Evolutionary conservation across 1,284 basidiomycete genomes (phyloP), one percentile per base, ranked within the genome.

Genomic region (Peniophora sp.): DNA sequence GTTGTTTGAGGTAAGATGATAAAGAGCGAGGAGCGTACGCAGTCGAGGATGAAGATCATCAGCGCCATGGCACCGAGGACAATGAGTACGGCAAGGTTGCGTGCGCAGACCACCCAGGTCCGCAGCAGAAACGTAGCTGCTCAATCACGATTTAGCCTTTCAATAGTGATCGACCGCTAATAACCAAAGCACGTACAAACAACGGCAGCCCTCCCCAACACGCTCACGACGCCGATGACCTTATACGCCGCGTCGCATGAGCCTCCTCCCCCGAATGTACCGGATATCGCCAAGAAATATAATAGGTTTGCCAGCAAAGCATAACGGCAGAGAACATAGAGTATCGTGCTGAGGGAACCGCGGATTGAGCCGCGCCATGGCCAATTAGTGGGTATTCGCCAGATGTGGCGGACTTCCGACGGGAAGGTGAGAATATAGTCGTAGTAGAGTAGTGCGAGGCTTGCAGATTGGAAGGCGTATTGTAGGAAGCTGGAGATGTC

Each of bases 201-300:
- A 10, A 71, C 58, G 2, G 65, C 62, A 11, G 59, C 55, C 12
- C 67, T 56, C 2, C 66, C 68, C 12, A 67, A 45, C 6, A 68
- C 60, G 48, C 67, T 65, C n/a, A 67, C 48, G 20, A 56, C 60
- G 3, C 58, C 60, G 27, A 62, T 57, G 27, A 67, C 54, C 46
- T 63, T 61, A 52, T 68, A 67, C 52, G 63, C 62, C 0, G 52
- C 52, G 47, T 68, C 56, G 54, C 67, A 69, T 49, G 67, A 66
- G 12, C 27, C 27, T 12, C 27, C 27, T 8, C 18, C 37, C 6
- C 37, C 18, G 47, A 42, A 9, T 51, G 58, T 51, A 11, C 44
- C 44, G 9, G 44, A 32, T 5, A 51, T 47, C n/a, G 42, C 50
- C 27, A 51, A 34, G 22, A 51, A 35, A 20, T 51, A 51, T 6